Conservation (phyloP, 192 early-diverging fungal genomes). For the Pilobolus umbonatus region DNA sequence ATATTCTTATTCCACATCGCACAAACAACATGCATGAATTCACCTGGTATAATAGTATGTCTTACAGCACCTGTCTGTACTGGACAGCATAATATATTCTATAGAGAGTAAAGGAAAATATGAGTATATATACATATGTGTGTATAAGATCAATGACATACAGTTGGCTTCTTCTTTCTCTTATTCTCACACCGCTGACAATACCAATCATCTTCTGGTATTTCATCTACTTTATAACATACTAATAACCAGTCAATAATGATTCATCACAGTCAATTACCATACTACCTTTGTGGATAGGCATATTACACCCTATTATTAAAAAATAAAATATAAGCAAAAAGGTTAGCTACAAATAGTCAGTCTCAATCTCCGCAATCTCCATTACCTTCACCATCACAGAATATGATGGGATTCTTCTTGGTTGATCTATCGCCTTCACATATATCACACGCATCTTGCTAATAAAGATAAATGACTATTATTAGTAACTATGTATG, state of each 20-base stretch:
- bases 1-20: conserved; percentile 37
- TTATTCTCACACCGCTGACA: conserved; percentile 45
- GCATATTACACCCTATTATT: conserved; percentile 34
- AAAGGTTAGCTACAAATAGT: too few relatives aligned
- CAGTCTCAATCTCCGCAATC: too few relatives aligned
- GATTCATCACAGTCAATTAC: neutral
- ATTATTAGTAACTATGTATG: too few relatives aligned
- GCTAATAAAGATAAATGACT: neutral
- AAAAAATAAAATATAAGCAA: neutral
- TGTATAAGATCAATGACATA: conserved; percentile 13
- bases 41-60: conserved; percentile 34
- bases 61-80: conserved; percentile 37
- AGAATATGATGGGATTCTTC: conserved; percentile 46
- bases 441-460: conserved; percentile 40
- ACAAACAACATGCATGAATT: conserved; percentile 48
- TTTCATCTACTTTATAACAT: conserved; percentile 39
- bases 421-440: conserved; percentile 36
- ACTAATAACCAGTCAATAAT: conserved; percentile 16
- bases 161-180: conserved; percentile 33
- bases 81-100: conserved; percentile 44
- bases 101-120: neutral
- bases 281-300: conserved; percentile 32
- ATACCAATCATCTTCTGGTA: conserved; percentile 46
- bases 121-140: neutral
- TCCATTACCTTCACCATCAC: conserved; percentile 44